Evolutionary conservation across 192 early-diverging fungal genomes (phyloP).

Genomic region (Coemansia sp.): DNA sequence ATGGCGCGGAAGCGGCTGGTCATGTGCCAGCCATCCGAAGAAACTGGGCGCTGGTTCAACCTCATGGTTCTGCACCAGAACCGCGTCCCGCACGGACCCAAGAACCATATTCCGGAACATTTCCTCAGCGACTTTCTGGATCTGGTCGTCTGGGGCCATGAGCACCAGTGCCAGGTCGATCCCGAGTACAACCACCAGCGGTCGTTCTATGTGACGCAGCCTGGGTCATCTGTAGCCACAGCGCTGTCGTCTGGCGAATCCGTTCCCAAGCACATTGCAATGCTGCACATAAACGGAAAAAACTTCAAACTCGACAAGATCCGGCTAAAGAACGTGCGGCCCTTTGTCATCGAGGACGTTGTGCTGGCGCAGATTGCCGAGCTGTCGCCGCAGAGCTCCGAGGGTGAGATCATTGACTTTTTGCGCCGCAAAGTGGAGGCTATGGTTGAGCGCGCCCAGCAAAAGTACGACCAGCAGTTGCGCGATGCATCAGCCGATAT

Average conservation of each 20-base stretch:
- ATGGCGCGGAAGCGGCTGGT: constrained; percentile 71
- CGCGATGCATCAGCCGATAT: constrained; percentile 13
- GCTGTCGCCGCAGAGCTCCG: constrained; percentile 56
- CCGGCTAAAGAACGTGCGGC: constrained; percentile 75
- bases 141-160: constrained; percentile 93
- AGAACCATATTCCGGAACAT: constrained; percentile 84
- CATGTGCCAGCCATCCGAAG: constrained; percentile 68
- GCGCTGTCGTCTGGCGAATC: constrained; percentile 84
- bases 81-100: constrained; percentile 74
- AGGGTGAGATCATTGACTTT: constrained; percentile 57
- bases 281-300: constrained; percentile 63
- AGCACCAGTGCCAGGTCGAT: constrained; percentile 90
- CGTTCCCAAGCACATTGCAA: constrained; percentile 59
- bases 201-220: constrained; percentile 82
- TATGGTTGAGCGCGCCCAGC: constrained; percentile 66
- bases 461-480: constrained; percentile 58
- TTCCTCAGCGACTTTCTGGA: constrained; percentile 80
- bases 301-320: constrained; percentile 76
- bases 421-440: constrained; percentile 55
- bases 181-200: constrained; percentile 64
- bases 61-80: constrained; percentile 93
- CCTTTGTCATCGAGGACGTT: constrained; percentile 78
- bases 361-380: constrained; percentile 55
- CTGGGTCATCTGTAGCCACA: constrained; percentile 91
- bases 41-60: constrained; percentile 81